Evolutionary conservation across 176 grass and related monocot genomes (phyloP), one percentile per base, ranked within the genome.

Genomic region (Oryza punctata): DNA sequence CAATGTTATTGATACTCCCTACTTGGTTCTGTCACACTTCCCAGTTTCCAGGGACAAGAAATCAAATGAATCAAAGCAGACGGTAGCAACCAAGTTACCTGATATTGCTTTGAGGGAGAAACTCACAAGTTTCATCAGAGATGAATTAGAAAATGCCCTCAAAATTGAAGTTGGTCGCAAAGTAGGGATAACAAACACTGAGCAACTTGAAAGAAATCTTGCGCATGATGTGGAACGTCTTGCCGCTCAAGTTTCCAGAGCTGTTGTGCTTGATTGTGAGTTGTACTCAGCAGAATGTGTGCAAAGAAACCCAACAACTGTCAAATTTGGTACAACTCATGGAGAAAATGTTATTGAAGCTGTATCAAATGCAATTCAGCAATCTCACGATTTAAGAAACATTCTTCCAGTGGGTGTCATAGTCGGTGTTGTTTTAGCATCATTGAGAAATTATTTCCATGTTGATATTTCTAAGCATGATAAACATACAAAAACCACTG

Each of bases 381-480:
- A 89, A 82, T 78, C 91, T 52, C 83, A 44, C 15, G 69, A 91
- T 85, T 84, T 98, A 67, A 93, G 82, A 52, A 90, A 77, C 43
- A 84, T 98, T 85, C 90, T 98, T 90, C 96, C 96, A 79, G 75
- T 91, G 57, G 96, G 96, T 77, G 84, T 98, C 19, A 84, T 93
- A 90, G 85, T 93, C 80, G 96, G 93, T 85, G 77, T 92, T 73
- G 78, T 90, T 70, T 88, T 95, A 63, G 96, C 91, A n/a, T 93
- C 68, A 76, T 93, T 98, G 63, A 93, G 91, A 72, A 93, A 98
- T 43, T 90, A 85, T 78, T 93, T 98, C 49, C 77, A 91, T 3
- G 63, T 95, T 73, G 81, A 65, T 79, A 77, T 81, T 35, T 75
- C 47, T 57, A 88, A 79, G 81, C 72, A 85, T 84, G 79, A 87